Evolutionary conservation across 305 asterid species (phyloP), one percentile per base, ranked within the genome.

Genomic region (Fraxinus nigra): DNA sequence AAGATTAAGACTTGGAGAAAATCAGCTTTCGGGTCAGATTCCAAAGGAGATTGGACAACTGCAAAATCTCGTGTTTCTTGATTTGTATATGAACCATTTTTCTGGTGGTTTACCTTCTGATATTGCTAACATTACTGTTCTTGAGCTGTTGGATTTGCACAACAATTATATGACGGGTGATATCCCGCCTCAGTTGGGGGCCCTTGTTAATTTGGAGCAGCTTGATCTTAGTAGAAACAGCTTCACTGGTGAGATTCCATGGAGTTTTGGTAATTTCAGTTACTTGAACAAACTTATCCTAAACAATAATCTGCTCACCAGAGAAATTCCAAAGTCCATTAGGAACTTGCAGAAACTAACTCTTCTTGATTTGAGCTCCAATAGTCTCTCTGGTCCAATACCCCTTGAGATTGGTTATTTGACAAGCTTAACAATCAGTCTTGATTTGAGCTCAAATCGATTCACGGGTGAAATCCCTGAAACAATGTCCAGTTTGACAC

Each of bases 51-150:
- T 95, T 72, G 97, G 97, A 8, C 89, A 90, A 65, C 61, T 95
- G 89, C 95, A 91, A 79, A 95, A 95, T 84, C 97, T 95, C 3
- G 97, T 94, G 87, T 94, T 92, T 89, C 98, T 95, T 89, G 98
- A 95, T 88, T 86, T 95, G 79, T 95, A 91, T 73, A 89, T 87
- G 95, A 95, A 95, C 85, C 94, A 82, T 85, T 94, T 95, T 82
- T 91, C 97, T 34, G 99, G 99, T 77, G 80, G 84, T 67, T 89
- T 95, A 87, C 99, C 98, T 82, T 67, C 83, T 33, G 95, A 92
- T 79, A 88, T 94, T 8, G 90, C 90, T 4, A 90, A 92, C 46
- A 87, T 92, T 18, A 82, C 93, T 0, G 97, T 94, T 85, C 89
- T 95, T 51, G 99, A 95, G 96, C 87, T 95, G 40, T 86, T 95